These are phyloP conservation scores for Stachybotrys chartarum DNA, from an alignment of 2,329 filamentous ascomycete genomes.

Conservation along the genomic window DNA sequence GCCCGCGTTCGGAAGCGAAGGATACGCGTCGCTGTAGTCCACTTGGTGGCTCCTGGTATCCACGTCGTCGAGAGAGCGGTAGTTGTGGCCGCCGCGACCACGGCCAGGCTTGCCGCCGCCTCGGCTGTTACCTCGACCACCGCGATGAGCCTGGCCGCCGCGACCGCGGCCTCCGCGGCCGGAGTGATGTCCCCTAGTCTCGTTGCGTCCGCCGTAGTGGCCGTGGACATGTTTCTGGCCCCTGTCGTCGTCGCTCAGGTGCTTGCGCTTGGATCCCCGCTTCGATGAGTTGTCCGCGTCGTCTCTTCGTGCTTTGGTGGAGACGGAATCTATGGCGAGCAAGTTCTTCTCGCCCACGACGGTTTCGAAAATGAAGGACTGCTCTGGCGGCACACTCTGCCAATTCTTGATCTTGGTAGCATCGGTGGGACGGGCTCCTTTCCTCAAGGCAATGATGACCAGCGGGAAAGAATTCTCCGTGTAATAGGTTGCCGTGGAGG, in stretches of 20 bases:
- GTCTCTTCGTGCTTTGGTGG: constrained; percentile 48
- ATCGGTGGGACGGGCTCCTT: constrained; percentile 69
- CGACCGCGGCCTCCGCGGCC: constrained; percentile 32
- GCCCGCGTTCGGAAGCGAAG: constrained; percentile 13
- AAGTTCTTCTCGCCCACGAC: constrained; percentile 81
- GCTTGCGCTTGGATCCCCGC: constrained; percentile 52
- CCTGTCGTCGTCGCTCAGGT: constrained; percentile 41
- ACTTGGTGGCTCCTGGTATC: constrained; percentile 37
- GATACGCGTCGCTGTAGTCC: constrained; percentile 39
- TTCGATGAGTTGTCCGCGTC: constrained; percentile 57
- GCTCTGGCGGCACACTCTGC: constrained; percentile 66
- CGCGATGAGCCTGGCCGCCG: constrained; percentile 25
- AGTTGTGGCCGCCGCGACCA: constrained; percentile 45
- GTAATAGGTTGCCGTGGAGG: constrained; percentile 59
- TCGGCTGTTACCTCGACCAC: constrained; percentile 29
- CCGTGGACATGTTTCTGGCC: constrained; percentile 22
- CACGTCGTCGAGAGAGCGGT: constrained; percentile 63
- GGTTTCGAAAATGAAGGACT: constrained; percentile 71
- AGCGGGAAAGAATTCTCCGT: constrained; percentile 73
- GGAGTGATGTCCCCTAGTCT: constrained; percentile 34
- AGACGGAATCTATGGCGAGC: constrained; percentile 69
- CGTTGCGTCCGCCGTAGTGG: constrained; percentile 29
- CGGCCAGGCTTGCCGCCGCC: constrained; percentile 35
- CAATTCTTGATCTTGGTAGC: constrained; percentile 77
- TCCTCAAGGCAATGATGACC: constrained; percentile 75